A percentile compares a stretch with the other conserved stretches of the same genome.
phyloP scores from a whole-genome alignment of 179 eudicot species.

The Amaranthus tricolor region DNA sequence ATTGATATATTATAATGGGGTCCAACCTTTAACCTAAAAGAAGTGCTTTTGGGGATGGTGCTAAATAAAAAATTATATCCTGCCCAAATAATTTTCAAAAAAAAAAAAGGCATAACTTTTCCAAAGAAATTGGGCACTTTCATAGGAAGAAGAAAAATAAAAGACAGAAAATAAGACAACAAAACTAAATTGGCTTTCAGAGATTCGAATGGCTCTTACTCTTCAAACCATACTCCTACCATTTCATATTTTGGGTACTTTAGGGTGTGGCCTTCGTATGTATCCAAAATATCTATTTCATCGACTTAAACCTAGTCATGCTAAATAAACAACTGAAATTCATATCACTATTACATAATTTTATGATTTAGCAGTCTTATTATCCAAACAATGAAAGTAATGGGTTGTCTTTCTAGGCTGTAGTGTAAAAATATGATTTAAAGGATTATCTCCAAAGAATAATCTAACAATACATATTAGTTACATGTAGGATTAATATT shows the following conservation, averaged over 20 bases:
- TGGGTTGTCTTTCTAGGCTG: no score
- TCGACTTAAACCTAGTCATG: not conserved
- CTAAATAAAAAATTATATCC: not conserved
- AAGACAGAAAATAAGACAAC: slow-evolving; percentile 2
- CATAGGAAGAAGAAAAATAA: slow-evolving; percentile 3
- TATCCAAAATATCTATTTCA: not conserved
- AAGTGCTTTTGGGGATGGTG: not conserved
- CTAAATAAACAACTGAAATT: not conserved
- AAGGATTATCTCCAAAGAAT: no score
- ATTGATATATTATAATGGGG: not conserved
- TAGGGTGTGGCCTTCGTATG: not conserved
- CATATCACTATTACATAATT: not conserved
- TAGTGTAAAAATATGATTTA: no score
- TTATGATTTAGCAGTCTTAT: not conserved
- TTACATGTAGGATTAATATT: no score
- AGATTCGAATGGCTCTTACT: slow-evolving; percentile 9
- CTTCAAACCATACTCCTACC: slow-evolving; percentile 2
- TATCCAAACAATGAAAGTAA: not conserved
- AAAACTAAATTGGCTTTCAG: slow-evolving; percentile 10
- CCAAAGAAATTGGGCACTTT: slow-evolving; percentile 18
- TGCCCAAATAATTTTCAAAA: not conserved
- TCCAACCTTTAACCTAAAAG: not conserved
- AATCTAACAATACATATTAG: no score
- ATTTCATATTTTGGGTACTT: not conserved
- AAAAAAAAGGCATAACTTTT: slow-evolving; percentile 5